Base-by-base conservation (phyloP, 176 grass and related monocot species). In the Oryza meyeriana region DNA sequence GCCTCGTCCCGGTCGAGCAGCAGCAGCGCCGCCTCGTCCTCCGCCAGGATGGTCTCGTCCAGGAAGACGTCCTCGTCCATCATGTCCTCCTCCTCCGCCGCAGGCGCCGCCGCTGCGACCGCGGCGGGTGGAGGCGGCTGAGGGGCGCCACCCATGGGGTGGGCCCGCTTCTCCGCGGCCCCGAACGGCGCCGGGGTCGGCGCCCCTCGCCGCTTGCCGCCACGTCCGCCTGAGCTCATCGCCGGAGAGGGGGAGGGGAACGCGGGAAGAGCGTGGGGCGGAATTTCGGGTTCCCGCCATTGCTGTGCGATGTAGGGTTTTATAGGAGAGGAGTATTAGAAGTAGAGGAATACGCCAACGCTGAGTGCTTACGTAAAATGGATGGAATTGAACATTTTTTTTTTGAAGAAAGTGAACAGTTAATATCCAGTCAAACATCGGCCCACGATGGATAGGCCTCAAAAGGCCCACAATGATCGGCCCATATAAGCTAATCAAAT, bases 51-150 rank as follows among this genome's bases (percentile, higher is more conserved):
- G 28, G 85, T 47, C 39, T 98, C 89, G 20, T 98, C 96, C 12
- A 98, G 87, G 76, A 91, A 98, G 14, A 98, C 82, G 64, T 98
- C 96, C 64, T 95, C 96, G 57, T 98, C 96, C 90, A 95, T 93
- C 96, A 98, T 98, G 66, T 97, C 94, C 87, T 98, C 94, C 85
- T 94, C 95, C 80, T 29, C 77, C 16, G 22, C 62, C 29, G 11
- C 34, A 2, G 26, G 20, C 5, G 83, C 62, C 47, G 57, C 30
- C 64, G 40, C 73, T 10, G 77, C 47, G 59, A 61, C 72, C 8
- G 9, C 55, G 8, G 55, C 55, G n/a, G 55, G 66, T 22, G 76
- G 88, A 33, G 78, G 80, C 25, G 52, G 76, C 76, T 80, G 78
- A 33, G 89, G 66, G 74, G 47, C 10, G 31, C 85, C 66, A 17